phyloP scores from a whole-genome alignment of 164 flowering plant genomes.

The Kalanchoe fedtschenkoi region DNA sequence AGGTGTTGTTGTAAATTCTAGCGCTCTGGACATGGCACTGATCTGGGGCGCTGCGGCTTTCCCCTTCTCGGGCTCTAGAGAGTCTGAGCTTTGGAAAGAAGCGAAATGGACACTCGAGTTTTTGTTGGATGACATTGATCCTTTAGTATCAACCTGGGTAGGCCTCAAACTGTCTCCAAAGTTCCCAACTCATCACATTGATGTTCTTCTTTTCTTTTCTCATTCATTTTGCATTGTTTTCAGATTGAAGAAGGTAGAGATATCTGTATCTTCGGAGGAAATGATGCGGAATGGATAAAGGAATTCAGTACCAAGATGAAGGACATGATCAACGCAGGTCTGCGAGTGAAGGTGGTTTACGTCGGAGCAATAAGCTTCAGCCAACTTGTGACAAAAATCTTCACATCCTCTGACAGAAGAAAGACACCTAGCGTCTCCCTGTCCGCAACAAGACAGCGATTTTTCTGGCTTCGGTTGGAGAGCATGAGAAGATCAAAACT shows the following conservation, averaged over 20 bases:
- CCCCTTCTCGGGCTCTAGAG: conserved; percentile 60
- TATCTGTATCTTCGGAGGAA: conserved; percentile 61
- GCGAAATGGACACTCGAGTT: conserved; percentile 40
- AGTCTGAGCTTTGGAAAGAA: conserved; percentile 52
- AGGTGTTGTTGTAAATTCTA: conserved; percentile 36
- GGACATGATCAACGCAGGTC: conserved; percentile 22
- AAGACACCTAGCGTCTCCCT: conserved; percentile 16
- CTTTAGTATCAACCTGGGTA: conserved; percentile 43
- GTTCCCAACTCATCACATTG: background rate
- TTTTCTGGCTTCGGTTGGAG: conserved; percentile 65
- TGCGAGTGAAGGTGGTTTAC: conserved; percentile 42
- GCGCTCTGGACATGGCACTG: conserved; percentile 55
- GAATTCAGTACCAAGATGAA: conserved; percentile 30
- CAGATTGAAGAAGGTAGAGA: conserved; percentile 59
- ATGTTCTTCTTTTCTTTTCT: background rate
- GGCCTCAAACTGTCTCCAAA: conserved; percentile 5
- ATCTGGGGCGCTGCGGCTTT: conserved; percentile 71
- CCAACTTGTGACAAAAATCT: conserved; percentile 19
- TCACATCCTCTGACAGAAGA: conserved; percentile 23
- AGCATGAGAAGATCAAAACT: conserved; percentile 41
- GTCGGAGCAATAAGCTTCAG: conserved; percentile 29
- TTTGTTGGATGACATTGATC: conserved; percentile 32
- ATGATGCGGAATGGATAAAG: conserved; percentile 48
- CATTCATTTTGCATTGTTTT: conserved; percentile 4
- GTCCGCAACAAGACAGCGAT: conserved; percentile 19